These are phyloP conservation scores for Calonectria hawksworthii DNA, from an alignment of 2,329 filamentous ascomycete genomes.

Conservation along the genomic window DNA sequence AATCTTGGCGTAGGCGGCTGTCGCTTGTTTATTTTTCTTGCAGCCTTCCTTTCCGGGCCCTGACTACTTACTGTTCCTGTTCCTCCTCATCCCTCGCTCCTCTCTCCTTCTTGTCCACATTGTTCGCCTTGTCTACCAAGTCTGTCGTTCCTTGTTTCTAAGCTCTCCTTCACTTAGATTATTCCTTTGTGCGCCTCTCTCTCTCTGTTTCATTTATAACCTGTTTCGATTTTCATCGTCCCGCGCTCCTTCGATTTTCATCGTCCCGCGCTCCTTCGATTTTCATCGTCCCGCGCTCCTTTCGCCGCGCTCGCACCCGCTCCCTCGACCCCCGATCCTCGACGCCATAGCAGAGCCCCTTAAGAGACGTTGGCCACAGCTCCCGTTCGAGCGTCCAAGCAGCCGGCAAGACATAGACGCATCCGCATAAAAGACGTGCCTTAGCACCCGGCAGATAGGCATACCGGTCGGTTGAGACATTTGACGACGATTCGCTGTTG, in stretches of 20 bases:
- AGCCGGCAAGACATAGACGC: neutral
- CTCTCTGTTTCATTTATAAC: conserved; percentile 10
- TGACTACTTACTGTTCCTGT: neutral
- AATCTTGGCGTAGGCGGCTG: neutral
- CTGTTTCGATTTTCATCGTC: neutral
- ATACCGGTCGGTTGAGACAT: neutral
- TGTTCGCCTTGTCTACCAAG: conserved; percentile 1
- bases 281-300: neutral
- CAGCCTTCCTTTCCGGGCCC: neutral
- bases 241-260: neutral
- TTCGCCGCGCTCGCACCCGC: neutral
- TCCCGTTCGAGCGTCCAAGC: neutral
- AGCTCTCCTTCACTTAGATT: neutral
- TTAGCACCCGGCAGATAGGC: conserved; percentile 3
- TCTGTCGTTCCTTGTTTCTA: conserved; percentile 3
- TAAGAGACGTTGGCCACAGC: conserved; percentile 13
- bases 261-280: conserved; percentile 1
- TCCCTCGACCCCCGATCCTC: conserved; percentile 5
- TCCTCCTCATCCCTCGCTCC: neutral
- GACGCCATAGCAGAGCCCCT: conserved; percentile 12
- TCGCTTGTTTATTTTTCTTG: neutral
- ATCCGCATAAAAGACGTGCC: conserved; percentile 2
- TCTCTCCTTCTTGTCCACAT: neutral
- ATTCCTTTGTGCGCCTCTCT: neutral
- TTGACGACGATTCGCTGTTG: conserved; percentile 1